Percentiles rank a stretch among this genome's conserved stretches.
Conservation (phyloP, 495 filamentous ascomycete species). For the Aspergillus sclerotioniger region DNA sequence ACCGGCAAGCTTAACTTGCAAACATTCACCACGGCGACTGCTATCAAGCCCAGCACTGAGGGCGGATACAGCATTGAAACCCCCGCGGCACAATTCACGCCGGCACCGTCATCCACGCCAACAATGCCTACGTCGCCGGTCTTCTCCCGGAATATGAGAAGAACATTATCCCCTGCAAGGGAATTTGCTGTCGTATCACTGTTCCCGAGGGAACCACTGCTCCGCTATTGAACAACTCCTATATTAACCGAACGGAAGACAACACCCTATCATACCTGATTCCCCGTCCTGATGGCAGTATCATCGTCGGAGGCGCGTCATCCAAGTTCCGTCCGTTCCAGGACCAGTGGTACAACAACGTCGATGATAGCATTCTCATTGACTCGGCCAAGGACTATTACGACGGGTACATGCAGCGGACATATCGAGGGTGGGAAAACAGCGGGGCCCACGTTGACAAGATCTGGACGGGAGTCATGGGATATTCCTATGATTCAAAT, state of each 20-base stretch:
- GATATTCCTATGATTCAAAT: constrained; percentile 41
- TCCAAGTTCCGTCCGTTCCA: constrained; percentile 49
- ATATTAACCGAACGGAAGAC: constrained; percentile 31
- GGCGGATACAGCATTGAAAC: constrained; percentile 53
- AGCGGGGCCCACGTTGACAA: constrained; percentile 37
- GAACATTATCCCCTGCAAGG: constrained; percentile 57
- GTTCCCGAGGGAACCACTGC: constrained; percentile 56
- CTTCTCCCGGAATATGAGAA: constrained; percentile 56
- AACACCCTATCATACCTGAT: constrained; percentile 58
- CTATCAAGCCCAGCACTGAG: constrained; percentile 29
- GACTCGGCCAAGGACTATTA: constrained; percentile 58
- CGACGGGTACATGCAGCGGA: constrained; percentile 51
- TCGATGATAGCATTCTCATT: constrained; percentile 52
- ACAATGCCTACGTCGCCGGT: constrained; percentile 67
- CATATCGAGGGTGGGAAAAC: constrained; percentile 44
- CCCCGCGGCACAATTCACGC: constrained; percentile 53
- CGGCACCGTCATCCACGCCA: constrained; percentile 60
- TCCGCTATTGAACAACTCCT: constrained; percentile 33
- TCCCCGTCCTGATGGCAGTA: constrained; percentile 64
- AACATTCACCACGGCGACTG: constrained; percentile 56
- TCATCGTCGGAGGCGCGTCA: constrained; percentile 62
- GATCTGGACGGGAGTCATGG: constrained; percentile 53
- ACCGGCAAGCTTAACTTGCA: constrained; percentile 57
- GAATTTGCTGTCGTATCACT: constrained; percentile 62
- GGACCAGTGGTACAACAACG: constrained; percentile 55